These are phyloP conservation scores for Vitis amurensis DNA, from an alignment of 164 flowering plant species.

Conservation along the genomic window DNA sequence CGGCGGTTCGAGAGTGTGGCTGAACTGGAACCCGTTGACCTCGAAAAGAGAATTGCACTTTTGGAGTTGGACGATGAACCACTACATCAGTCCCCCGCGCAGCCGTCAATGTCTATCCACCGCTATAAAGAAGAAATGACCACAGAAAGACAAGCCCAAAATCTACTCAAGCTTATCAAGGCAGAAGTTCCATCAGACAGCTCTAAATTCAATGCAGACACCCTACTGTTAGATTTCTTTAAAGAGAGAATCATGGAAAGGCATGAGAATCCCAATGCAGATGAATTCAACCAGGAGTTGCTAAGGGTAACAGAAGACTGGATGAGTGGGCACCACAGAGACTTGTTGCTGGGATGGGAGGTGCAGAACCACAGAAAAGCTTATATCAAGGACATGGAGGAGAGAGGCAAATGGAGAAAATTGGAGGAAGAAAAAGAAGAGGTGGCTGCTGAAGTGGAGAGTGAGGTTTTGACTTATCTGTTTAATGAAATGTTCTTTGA, in stretches of 20 bases:
- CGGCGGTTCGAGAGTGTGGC: conserved; percentile 43
- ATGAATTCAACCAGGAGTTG: conserved; percentile 7
- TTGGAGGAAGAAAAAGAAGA: conserved; percentile 41
- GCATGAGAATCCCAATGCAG: not conserved
- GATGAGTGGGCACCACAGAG: conserved; percentile 33
- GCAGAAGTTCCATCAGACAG: conserved; percentile 11
- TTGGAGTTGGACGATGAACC: conserved; percentile 27
- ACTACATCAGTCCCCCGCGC: conserved; percentile 5
- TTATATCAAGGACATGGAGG: conserved; percentile 53
- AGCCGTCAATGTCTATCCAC: conserved; percentile 10
- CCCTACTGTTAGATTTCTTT: conserved; percentile 52
- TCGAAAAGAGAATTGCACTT: conserved; percentile 38
- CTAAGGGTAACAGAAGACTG: conserved; percentile 46
- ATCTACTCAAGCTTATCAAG: conserved; percentile 36
- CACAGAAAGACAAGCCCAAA: conserved; percentile 19
- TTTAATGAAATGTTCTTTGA: conserved; percentile 54
- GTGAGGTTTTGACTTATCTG: conserved; percentile 33
- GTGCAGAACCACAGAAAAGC: conserved; percentile 33
- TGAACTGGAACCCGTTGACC: conserved; percentile 50
- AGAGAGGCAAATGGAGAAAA: conserved; percentile 37
- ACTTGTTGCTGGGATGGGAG: conserved; percentile 35
- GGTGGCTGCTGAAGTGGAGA: conserved; percentile 44
- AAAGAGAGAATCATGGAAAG: conserved; percentile 25
- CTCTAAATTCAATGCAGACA: conserved; percentile 16
- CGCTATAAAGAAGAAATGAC: not conserved